Percentiles rank a stretch among this genome's conserved stretches.
phyloP scores from a whole-genome alignment of 768 basidiomycete species.

The Aureoboletus auriporus region DNA sequence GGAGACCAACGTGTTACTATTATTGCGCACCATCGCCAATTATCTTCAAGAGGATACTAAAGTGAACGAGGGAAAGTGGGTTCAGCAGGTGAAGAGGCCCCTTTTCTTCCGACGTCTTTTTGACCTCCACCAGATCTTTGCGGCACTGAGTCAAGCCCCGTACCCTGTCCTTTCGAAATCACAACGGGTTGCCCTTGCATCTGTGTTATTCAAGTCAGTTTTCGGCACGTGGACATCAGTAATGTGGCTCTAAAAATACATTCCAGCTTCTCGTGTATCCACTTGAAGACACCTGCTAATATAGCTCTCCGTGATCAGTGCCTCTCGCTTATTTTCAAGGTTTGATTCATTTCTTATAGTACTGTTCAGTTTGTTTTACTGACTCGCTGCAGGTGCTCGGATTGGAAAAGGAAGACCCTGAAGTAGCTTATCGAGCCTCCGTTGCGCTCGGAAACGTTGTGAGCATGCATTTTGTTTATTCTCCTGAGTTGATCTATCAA shows the following conservation, averaged over 20 bases:
- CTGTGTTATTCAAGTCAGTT: slow-evolving; percentile 84
- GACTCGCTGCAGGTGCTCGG: slow-evolving; percentile 18
- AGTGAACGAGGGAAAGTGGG: slow-evolving; percentile 46
- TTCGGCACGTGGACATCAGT: background rate
- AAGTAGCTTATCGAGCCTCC: slow-evolving; percentile 65
- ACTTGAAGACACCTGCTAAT: slow-evolving; percentile 41
- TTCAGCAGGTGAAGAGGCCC: slow-evolving; percentile 38
- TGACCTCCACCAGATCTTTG: slow-evolving; percentile 47
- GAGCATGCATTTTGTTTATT: slow-evolving; percentile 18
- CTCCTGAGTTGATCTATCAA: background rate
- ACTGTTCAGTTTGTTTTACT: background rate
- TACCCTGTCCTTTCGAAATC: slow-evolving; percentile 59
- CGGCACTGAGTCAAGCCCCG: slow-evolving; percentile 45
- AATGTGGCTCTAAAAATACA: slow-evolving; percentile 4
- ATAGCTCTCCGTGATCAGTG: slow-evolving; percentile 38
- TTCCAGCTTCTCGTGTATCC: slow-evolving; percentile 62
- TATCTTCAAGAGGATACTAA: slow-evolving; percentile 55
- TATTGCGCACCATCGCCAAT: slow-evolving; percentile 79
- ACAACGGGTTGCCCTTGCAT: slow-evolving; percentile 74
- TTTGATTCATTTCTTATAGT: slow-evolving; percentile 19
- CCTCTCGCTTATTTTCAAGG: slow-evolving; percentile 44
- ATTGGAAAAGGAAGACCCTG: slow-evolving; percentile 55
- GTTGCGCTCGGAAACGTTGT: slow-evolving; percentile 77
- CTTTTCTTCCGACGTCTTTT: slow-evolving; percentile 3
- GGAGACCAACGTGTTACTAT: slow-evolving; percentile 82